Evolutionary conservation across 495 filamentous ascomycete genomes (phyloP).

Genomic region (Staphylotrichum longicolle): DNA sequence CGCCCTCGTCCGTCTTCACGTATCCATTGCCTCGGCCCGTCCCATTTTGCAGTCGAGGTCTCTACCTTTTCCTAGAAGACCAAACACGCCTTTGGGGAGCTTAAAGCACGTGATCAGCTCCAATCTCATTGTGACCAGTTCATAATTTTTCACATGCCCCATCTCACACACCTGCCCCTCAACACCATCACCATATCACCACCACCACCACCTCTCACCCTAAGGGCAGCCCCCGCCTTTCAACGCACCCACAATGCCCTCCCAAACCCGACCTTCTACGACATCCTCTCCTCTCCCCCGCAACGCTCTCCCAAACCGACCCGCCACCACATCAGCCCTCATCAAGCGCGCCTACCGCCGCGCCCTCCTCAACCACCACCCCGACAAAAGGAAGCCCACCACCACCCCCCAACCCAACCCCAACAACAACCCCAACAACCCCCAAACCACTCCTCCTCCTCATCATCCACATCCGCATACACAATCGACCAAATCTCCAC

Average conservation of each 20-base stretch:
- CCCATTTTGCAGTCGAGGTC: not conserved
- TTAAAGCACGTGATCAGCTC: conserved; percentile 16
- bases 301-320: conserved; percentile 21
- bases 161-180: not conserved
- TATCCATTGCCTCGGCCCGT: not conserved
- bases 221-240: not conserved
- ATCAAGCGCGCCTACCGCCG: conserved; percentile 76
- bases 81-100: not conserved
- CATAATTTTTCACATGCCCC: not conserved
- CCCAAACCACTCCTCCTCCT: not conserved
- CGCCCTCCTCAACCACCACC: conserved; percentile 75
- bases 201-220: not conserved
- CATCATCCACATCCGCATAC: conserved; percentile 19
- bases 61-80: not conserved
- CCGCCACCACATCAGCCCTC: conserved; percentile 23
- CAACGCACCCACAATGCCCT: not conserved
- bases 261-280: conserved; percentile 41
- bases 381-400: conserved; percentile 60
- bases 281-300: conserved; percentile 44
- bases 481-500: conserved; percentile 76
- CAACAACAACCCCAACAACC: conserved; percentile 6
- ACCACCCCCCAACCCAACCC: conserved; percentile 4
- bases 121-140: not conserved
- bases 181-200: not conserved
- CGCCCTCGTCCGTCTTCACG: not conserved